Base-by-base conservation (phyloP, 116 monocot species). In the Thalassia testudinum region DNA sequence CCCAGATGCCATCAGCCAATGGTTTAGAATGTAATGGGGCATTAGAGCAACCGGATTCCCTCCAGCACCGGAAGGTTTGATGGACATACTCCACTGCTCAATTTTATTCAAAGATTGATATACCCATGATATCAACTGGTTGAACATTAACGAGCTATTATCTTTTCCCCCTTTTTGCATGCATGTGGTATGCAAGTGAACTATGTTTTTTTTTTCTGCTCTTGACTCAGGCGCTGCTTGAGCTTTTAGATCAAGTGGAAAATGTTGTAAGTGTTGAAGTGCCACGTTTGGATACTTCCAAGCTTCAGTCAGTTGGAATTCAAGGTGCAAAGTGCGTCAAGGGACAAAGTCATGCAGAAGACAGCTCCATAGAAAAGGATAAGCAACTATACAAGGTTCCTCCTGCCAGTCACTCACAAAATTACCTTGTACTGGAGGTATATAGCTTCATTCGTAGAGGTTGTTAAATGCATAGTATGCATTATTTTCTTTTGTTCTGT, bases 201-300 rank as follows among this genome's bases (percentile, higher is more conserved):
- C 10, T 3, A 34, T 34, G 30, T 34, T 3, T 10, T 10, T 5
- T n/a, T 34, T 34, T 34, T 5, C 3, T 34, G 10, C 10, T 3
- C 30, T 34, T 3, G 30, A 3, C 59, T 8, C 34, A 95, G 95
- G 65, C 73, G 50, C 65, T 95, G 52, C 74, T 95, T 69, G 87
- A 81, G 53, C 85, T 95, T 50, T 48, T 95, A 49, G 81, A 95
- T 73, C 88, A 95, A 85, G 95, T 95, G 27, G 81, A 85, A 75
- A 78, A 81, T 82, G 95, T 72, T 43, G 82, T 95, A 48, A 54
- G 63, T 21, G 21, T 57, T 34, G 88, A 95, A 34, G 84, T 72
- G 54, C 16, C 65, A 38, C 21, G 37, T 17, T 59, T 76, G 2
- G 40, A 34, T 49, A 52, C 25, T 28, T 12, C 47, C 47, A 53